A percentile compares a stretch with the other conserved stretches of the same genome.
Conservation (phyloP, 1,139 yeast species). For the Debaryomyces sp. region DNA sequence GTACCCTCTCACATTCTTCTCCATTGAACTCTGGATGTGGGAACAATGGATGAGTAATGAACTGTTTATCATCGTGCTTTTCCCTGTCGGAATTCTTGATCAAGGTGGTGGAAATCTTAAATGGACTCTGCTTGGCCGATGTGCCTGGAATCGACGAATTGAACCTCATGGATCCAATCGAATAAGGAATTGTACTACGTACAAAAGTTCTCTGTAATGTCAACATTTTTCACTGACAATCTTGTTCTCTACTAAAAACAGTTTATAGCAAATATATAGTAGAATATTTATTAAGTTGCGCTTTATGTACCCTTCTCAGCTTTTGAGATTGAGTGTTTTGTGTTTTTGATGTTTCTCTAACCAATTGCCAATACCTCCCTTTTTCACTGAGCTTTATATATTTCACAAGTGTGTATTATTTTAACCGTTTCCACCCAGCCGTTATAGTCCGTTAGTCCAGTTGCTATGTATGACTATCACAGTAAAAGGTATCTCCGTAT, state of each 20-base stretch:
- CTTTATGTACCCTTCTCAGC: neutral
- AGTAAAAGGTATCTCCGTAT: neutral
- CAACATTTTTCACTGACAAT: neutral
- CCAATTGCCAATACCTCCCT: neutral
- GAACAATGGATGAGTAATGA: conserved; percentile 52
- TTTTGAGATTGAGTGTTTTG: neutral
- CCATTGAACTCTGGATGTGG: conserved; percentile 55
- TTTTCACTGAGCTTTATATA: neutral
- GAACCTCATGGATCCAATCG: neutral
- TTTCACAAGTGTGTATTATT: neutral
- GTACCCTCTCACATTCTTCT: conserved; percentile 50
- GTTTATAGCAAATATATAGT: neutral
- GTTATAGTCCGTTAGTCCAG: neutral
- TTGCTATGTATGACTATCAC: neutral
- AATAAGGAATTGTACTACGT: conserved; percentile 1
- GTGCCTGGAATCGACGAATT: neutral
- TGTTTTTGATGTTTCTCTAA: neutral
- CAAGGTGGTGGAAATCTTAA: conserved; percentile 35
- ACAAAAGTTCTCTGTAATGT: neutral
- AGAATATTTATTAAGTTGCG: neutral
- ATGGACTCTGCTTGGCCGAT: conserved; percentile 6
- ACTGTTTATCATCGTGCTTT: conserved; percentile 30
- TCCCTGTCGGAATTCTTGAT: conserved; percentile 24
- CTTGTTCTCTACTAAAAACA: neutral
- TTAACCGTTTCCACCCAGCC: neutral